Conservation (phyloP, 305 asterid genomes). For the Solanum hybrid region DNA sequence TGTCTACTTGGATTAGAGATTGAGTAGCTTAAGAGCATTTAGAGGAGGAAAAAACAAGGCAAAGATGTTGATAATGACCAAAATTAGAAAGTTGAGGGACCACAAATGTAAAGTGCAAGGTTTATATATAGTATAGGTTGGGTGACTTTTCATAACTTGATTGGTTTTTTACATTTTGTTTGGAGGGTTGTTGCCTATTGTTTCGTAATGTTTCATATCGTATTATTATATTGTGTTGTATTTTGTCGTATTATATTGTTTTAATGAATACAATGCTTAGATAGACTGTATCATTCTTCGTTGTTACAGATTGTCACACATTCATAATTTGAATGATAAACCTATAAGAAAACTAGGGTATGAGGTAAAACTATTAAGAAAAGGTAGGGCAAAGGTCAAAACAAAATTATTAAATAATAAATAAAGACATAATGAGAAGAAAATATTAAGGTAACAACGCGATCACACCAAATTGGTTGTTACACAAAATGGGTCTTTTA, state of each 20-base stretch:
- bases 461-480: background rate
- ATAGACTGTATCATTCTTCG: background rate
- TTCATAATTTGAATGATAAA: background rate
- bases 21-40: conserved; percentile 65
- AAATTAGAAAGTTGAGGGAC: background rate
- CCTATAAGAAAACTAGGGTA: background rate
- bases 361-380: too few species aligned
- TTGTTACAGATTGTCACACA: background rate
- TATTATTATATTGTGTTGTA: too few species aligned
- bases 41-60: conserved; percentile 23
- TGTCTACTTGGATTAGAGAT: conserved; percentile 20
- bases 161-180: background rate
- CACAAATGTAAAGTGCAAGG: background rate
- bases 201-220: background rate
- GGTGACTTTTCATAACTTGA: background rate
- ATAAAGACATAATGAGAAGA: background rate
- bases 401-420: too few species aligned
- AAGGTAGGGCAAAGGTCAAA: too few species aligned
- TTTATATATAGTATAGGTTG: background rate
- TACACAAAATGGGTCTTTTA: background rate
- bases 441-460: too few species aligned
- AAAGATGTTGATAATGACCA: conserved; percentile 18
- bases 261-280: background rate
- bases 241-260: too few species aligned
- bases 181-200: background rate